phyloP scores from a whole-genome alignment of 2,329 filamentous ascomycete species.

The Coleophoma eucalyptorum region DNA sequence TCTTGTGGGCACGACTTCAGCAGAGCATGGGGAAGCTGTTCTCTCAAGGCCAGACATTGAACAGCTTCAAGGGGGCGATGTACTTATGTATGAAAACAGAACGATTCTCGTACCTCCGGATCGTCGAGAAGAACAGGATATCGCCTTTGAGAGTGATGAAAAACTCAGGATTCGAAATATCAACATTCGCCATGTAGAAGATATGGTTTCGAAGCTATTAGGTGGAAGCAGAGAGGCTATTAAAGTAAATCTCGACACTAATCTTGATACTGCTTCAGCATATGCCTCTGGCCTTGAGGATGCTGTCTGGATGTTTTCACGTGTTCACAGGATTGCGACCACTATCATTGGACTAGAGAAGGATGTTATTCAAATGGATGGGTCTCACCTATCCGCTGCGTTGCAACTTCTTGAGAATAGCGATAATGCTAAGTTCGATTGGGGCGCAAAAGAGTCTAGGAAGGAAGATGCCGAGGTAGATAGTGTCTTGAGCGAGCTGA shows the following conservation, averaged over 20 bases:
- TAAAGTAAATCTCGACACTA: constrained; percentile 19
- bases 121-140: constrained; percentile 31
- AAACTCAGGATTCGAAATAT: constrained; percentile 46
- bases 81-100: constrained; percentile 43
- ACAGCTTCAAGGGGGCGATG: constrained; percentile 35
- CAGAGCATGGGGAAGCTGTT: constrained; percentile 40
- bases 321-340: constrained; percentile 56
- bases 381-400: constrained; percentile 30
- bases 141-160: constrained; percentile 42
- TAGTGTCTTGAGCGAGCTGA: constrained; percentile 18
- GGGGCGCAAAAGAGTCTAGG: constrained; percentile 36
- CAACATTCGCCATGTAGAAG: constrained; percentile 61
- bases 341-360: constrained; percentile 40
- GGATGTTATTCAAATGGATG: constrained; percentile 24
- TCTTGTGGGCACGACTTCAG: constrained; percentile 74
- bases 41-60: constrained; percentile 35
- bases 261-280: constrained; percentile 18
- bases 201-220: constrained; percentile 45
- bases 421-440: constrained; percentile 41
- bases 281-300: constrained; percentile 37
- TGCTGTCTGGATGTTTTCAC: constrained; percentile 53
- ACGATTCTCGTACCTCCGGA: constrained; percentile 51
- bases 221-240: constrained; percentile 15
- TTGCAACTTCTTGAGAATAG: constrained; percentile 37
- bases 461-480: constrained; percentile 30